Percentiles rank a stretch among this genome's conserved stretches.
Evolutionary conservation across 2,329 filamentous ascomycete species (phyloP).

Genomic region (Colletotrichum sp.): DNA sequence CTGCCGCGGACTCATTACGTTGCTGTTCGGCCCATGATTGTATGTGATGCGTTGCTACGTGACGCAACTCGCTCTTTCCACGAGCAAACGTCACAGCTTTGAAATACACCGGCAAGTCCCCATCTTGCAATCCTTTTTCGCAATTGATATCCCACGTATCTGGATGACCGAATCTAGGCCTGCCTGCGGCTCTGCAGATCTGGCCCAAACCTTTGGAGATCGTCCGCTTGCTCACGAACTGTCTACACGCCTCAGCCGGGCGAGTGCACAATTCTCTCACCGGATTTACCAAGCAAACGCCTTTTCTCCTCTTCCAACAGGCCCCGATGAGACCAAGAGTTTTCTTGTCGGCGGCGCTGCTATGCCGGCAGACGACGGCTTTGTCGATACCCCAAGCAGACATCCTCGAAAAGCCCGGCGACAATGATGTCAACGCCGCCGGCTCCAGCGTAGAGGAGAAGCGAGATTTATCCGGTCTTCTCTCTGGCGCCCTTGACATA

Average conservation of each 20-base stretch:
- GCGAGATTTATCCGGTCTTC: constrained; percentile 5
- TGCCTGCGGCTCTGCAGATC: background rate
- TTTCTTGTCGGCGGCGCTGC: constrained; percentile 1
- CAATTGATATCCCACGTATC: background rate
- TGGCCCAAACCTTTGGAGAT: background rate
- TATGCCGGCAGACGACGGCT: background rate
- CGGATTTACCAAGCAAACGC: background rate
- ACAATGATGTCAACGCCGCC: background rate
- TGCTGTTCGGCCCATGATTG: background rate
- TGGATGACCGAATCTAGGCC: background rate
- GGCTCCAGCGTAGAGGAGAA: background rate
- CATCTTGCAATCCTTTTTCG: background rate
- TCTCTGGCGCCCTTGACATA: constrained; percentile 11
- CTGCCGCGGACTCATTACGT: background rate
- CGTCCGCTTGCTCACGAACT: background rate
- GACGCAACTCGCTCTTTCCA: background rate
- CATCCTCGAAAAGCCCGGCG: background rate
- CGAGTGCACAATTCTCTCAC: background rate
- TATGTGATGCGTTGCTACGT: background rate
- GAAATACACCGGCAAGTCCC: constrained; percentile 7
- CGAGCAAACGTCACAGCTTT: constrained; percentile 1
- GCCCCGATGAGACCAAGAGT: constrained; percentile 2
- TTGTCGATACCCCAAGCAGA: background rate
- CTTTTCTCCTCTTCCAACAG: background rate
- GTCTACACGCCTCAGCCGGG: background rate